Conservation (phyloP, 2,329 filamentous ascomycete species). For the Aaosphaeria pasadenensis region DNA sequence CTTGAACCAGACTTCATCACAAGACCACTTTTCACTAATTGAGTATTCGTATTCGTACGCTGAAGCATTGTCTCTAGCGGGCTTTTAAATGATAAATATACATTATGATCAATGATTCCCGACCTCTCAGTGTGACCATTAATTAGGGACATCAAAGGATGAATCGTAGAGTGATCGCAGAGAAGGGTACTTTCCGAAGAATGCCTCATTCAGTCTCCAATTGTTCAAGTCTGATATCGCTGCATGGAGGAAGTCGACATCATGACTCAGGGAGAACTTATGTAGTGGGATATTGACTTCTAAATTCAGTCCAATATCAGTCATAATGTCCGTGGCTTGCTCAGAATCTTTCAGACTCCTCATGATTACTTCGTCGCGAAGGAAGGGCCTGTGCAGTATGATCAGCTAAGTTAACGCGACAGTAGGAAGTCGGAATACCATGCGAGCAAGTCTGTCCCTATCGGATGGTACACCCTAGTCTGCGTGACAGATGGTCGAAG, state of each 20-base stretch:
- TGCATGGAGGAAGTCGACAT: not conserved
- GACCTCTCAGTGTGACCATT: too few species aligned
- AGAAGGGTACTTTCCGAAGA: not conserved
- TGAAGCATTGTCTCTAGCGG: too few species aligned
- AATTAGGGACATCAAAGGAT: too few species aligned
- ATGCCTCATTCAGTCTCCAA: not conserved
- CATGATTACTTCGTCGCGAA: too few species aligned
- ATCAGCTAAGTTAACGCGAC: too few species aligned
- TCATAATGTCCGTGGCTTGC: too few species aligned
- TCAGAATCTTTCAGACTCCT: too few species aligned
- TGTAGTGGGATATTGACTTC: not conserved
- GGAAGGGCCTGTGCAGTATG: too few species aligned
- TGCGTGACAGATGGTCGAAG: not conserved
- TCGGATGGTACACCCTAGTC: not conserved
- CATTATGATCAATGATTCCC: too few species aligned
- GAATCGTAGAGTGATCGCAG: too few species aligned
- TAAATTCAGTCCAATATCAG: not conserved
- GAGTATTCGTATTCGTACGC: not conserved
- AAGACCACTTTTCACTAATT: not conserved
- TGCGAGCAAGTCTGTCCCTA: not conserved
- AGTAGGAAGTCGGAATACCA: not conserved
- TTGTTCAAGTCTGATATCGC: not conserved
- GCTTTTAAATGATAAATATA: too few species aligned
- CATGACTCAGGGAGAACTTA: not conserved
- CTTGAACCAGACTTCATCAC: not conserved